Base-by-base conservation (phyloP, 2,329 filamentous ascomycete species). In the Epichloe scottii region DNA sequence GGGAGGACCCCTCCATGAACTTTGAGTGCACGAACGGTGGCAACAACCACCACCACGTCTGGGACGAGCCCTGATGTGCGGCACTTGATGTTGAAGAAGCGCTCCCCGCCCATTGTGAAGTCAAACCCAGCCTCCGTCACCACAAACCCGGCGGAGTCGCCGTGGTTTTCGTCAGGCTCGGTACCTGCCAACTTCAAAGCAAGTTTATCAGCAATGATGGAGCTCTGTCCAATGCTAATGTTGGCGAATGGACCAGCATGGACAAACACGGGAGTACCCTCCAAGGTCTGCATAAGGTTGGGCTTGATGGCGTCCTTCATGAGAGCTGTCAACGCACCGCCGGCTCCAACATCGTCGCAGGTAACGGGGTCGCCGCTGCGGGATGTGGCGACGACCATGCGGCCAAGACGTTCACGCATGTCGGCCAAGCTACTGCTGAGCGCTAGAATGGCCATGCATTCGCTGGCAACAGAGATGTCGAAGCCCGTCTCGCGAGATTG, bases 31-130 rank as follows among this genome's bases (percentile, higher is more conserved):
- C 93, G 85, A 44, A 98, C 87, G 2, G 93, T 98, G 23, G 93
- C 91, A 38, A 98, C 93, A 53, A 98, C 84, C 43, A 98, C 89
- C 6, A 95, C 90, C 1, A 89, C 88, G 63, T 98, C 93, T 2
- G 93, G 93, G 2, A 89, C 81, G 44, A 98, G 83, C 23, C 91
- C 91, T 5, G 91, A 96, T 10, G 89, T 87, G 54, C 93, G 86
- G 73, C 93, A 97, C 78, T 98, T 98, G 77, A 98, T 97, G 75
- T 98, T 97, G 82, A 98, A 97, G 78, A 98, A 98, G 49, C 93
- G 86, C 77, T 98, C 93, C 56, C 93, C 93, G 57, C 93, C 93
- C 93, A 98, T 98, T 62, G 93, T 97, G 72, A 98, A 98, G 70
- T 98, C 93, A 68, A 98, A 98, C 10, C 93, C 93, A 49, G 93